Base-by-base conservation (phyloP, 2,329 filamentous ascomycete species). In the Aspergillus candidus region DNA sequence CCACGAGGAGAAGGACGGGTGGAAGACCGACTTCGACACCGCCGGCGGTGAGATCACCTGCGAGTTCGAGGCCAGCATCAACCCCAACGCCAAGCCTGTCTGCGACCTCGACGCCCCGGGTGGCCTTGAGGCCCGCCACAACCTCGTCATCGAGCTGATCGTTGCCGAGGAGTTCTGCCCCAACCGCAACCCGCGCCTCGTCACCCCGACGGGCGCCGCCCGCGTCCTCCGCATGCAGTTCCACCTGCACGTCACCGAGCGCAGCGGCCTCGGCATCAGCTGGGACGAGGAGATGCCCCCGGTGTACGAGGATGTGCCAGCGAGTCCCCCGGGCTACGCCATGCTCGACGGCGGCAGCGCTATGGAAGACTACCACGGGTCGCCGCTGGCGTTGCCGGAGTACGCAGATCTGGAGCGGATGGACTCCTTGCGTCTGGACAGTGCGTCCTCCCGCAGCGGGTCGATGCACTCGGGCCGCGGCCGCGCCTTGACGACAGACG, bases 221-320 rank as follows among this genome's bases (percentile, higher is more conserved):
- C 81, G 91, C 51, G 91, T 97, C 41, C 74, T 98, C 48, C 80
- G 91, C 53, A 96, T 95, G 78, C 88, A 94, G 64, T 97, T 96
- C 72, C 81, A 79, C 57, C 76, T 93, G 41, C 74, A 82, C 45
- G 77, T 97, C 43, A 96, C 90, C 4, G 86, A 94, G 69, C 80
- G 87, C 47, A 79, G 80, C 14, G 91, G 91, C 13, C 78, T 95
- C 62, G 90, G 91, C 40, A 90, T 98, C 57, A 88, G 86, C 55
- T 98, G 93, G 91, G 91, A 97, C 56, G 91, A 96, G 68, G 91
- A 98, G 72, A 83, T 87, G 60, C 91, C 91, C 11, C 91, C 91
- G 1, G 80, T 94, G 54, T 98, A 98, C 69, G 85, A 93, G 67
- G 88, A 97, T 61, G 89, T 97, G 34, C 90, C 91, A 1, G 83